Evolutionary conservation across 164 flowering plant genomes (phyloP).

Genomic region (Berberis thunbergii): DNA sequence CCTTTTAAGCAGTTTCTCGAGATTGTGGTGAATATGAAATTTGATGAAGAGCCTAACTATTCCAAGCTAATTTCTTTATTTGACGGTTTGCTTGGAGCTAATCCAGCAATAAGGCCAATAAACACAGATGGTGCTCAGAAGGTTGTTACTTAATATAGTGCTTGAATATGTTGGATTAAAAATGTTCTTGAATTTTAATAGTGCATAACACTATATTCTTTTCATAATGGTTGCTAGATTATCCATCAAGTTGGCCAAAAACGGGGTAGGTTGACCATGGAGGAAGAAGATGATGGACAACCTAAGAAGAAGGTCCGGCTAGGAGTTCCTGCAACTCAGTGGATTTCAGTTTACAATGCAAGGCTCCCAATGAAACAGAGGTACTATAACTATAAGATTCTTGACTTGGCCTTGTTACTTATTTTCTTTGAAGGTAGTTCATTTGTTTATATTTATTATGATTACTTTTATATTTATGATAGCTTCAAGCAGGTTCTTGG

Average conservation of each 20-base stretch:
- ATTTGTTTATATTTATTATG: neutral
- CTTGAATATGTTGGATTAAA: neutral
- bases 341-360: slow-evolving; percentile 84
- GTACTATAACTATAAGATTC: slow-evolving; percentile 19
- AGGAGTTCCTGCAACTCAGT: slow-evolving; percentile 85
- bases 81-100: slow-evolving; percentile 64
- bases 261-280: slow-evolving; percentile 62
- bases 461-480: neutral
- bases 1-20: slow-evolving; percentile 78
- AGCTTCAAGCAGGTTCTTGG: too few species aligned
- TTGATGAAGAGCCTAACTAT: slow-evolving; percentile 90
- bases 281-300: slow-evolving; percentile 67
- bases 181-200: neutral
- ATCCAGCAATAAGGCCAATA: slow-evolving; percentile 73
- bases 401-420: neutral
- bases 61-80: slow-evolving; percentile 64
- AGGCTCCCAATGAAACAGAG: slow-evolving; percentile 79
- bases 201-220: slow-evolving; percentile 1
- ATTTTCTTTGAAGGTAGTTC: neutral
- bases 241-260: slow-evolving; percentile 80
- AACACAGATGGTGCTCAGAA: slow-evolving; percentile 89
- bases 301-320: slow-evolving; percentile 72
- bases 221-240: slow-evolving; percentile 22
- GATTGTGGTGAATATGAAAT: slow-evolving; percentile 74
- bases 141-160: slow-evolving; percentile 21